Evolutionary conservation across 2,329 filamentous ascomycete species (phyloP).

Genomic region (Cladosporium oxysporum): DNA sequence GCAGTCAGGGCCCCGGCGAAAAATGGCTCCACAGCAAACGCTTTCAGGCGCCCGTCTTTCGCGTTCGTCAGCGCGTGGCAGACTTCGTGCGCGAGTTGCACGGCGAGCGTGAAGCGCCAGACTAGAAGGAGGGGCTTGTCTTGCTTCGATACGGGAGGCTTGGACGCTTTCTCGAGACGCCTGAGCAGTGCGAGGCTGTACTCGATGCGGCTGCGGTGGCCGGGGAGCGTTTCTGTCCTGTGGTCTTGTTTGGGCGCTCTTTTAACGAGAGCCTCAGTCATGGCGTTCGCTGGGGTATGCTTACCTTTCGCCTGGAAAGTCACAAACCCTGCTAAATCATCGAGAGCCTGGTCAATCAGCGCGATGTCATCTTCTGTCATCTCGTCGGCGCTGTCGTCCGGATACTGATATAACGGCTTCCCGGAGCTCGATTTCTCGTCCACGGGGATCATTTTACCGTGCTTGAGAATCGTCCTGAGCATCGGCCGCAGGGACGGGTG

Average conservation of each 20-base stretch:
- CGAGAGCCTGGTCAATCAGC: not conserved
- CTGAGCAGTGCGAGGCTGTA: not conserved
- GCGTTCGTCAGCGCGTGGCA: conserved; percentile 11
- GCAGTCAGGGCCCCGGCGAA: not conserved
- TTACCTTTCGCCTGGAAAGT: not conserved
- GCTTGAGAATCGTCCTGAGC: conserved; percentile 6
- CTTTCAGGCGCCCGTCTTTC: not conserved
- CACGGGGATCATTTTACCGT: not conserved
- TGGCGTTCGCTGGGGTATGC: not conserved
- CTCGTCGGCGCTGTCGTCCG: not conserved
- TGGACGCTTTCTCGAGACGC: not conserved
- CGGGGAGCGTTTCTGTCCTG: not conserved
- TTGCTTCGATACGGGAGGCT: not conserved
- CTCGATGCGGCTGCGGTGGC: not conserved
- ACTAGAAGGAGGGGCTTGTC: not conserved
- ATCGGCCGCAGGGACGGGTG: conserved; percentile 5
- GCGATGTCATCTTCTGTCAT: not conserved
- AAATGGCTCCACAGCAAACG: not conserved
- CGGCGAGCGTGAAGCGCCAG: conserved; percentile 10
- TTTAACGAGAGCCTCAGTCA: not conserved
- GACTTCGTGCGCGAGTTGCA: conserved; percentile 14
- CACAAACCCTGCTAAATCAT: not conserved
- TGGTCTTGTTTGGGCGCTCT: too few species aligned
- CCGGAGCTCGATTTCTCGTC: not conserved
- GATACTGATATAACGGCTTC: not conserved